Base-by-base conservation (phyloP, 345 rosid genomes). In the Camelina sativa region DNA sequence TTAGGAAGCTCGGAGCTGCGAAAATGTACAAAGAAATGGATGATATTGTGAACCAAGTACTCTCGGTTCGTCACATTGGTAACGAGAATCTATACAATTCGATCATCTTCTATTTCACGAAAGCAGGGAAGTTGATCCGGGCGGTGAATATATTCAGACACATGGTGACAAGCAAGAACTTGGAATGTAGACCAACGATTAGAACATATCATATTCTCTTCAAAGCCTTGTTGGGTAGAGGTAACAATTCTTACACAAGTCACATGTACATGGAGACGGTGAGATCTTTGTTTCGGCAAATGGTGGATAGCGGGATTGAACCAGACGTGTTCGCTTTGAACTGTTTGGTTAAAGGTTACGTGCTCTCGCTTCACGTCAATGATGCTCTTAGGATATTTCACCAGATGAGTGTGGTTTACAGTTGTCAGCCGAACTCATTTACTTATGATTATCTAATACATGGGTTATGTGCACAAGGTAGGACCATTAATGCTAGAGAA, bases 381-480 rank as follows among this genome's bases (percentile, higher is more conserved):
- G 97, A 93, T 78, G 98, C 98, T 53, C 82, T 93, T 23, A 86
- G 98, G 65, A 82, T 91, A 76, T 93, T 93, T 80, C 98, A 93
- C 23, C 97, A 93, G 54, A 91, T 93, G 94, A 89, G 83, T 43
- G 87, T 80, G 37, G 86, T 89, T 16, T 93, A 93, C 53, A 69
- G 76, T 28, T 89, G 95, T 65, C 48, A 32, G 75, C 97, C 98
- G 3, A 93, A 89, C 69, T 80, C 95, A 38, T 91, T 81, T 69
- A 85, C 97, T 8, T 91, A 89, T 62, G 91, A 89, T 80, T 89
- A 88, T 86, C 71, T 93, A 73, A 86, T 93, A 65, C 91, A 93
- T 35, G 98, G 98, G 48, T 38, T 93, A 59, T 91, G 97, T 80
- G 82, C 91, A 6, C 98, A 93, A 84, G 88, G 88, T 20, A 83